phyloP scores from a whole-genome alignment of 2,329 filamentous ascomycete genomes.

The Diaporthe batatas region DNA sequence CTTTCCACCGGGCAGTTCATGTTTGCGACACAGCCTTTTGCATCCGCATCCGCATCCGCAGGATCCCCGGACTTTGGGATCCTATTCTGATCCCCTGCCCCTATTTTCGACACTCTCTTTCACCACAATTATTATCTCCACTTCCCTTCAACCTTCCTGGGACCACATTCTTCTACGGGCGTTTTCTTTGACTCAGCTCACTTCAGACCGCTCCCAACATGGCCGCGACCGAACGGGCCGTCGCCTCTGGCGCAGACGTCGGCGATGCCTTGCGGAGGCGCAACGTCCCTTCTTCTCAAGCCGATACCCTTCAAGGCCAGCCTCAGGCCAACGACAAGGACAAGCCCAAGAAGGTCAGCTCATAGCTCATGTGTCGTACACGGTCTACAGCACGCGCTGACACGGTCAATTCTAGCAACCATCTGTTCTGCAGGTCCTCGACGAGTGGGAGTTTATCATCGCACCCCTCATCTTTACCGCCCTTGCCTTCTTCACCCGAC shows the following conservation, averaged over 20 bases:
- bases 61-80: slow-evolving; percentile 32
- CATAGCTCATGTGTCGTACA: not conserved
- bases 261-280: slow-evolving; percentile 70
- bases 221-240: slow-evolving; percentile 65
- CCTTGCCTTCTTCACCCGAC: slow-evolving; percentile 74
- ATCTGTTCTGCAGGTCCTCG: slow-evolving; percentile 72
- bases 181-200: not conserved
- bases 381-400: slow-evolving; percentile 43
- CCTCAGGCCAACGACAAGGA: slow-evolving; percentile 71
- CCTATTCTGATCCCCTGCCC: slow-evolving; percentile 18
- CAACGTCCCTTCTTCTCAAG: slow-evolving; percentile 59
- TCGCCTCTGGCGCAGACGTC: slow-evolving; percentile 72
- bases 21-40: slow-evolving; percentile 31
- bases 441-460: slow-evolving; percentile 73
- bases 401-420: slow-evolving; percentile 55
- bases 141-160: slow-evolving; percentile 11
- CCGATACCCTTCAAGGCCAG: slow-evolving; percentile 39
- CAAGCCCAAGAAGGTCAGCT: slow-evolving; percentile 67
- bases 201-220: slow-evolving; percentile 52
- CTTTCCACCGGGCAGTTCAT: slow-evolving; percentile 28
- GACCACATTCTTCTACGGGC: not conserved
- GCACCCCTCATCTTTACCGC: slow-evolving; percentile 72
- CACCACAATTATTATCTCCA: slow-evolving; percentile 24
- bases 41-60: slow-evolving; percentile 35
- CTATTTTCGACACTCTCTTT: slow-evolving; percentile 38